These are phyloP conservation scores for Reticulascus tulasneorum DNA, from an alignment of 2,329 filamentous ascomycete genomes.

Conservation along the genomic window DNA sequence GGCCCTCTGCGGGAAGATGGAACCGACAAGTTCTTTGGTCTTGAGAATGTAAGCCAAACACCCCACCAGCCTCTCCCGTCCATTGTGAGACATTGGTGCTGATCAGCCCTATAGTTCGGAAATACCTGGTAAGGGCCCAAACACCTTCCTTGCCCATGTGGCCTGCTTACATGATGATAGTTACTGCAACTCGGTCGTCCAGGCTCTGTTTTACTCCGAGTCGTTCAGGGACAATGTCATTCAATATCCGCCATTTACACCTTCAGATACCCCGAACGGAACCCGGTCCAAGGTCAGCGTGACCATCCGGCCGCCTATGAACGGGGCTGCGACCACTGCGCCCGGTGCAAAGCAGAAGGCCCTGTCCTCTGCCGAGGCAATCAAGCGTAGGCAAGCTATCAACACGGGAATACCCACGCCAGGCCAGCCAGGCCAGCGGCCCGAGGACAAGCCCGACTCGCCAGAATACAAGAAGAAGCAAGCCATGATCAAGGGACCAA, in stretches of 20 bases:
- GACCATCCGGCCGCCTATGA: constrained; percentile 55
- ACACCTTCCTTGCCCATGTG: constrained; percentile 1
- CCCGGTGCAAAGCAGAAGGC: constrained; percentile 45
- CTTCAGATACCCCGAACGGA: constrained; percentile 65
- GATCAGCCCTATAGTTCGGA: constrained; percentile 68
- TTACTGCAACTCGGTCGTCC: constrained; percentile 97
- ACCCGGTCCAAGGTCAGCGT: constrained; percentile 53
- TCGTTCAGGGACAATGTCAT: constrained; percentile 92
- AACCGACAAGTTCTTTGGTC: constrained; percentile 96
- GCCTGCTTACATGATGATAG: constrained; percentile 40
- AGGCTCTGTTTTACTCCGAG: constrained; percentile 93
- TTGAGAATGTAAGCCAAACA: constrained; percentile 78
- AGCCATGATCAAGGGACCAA: constrained; percentile 80
- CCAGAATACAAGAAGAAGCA: constrained; percentile 98
- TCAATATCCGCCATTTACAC: constrained; percentile 75
- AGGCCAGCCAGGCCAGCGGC: constrained; percentile 54
- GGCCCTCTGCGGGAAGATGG: constrained; percentile 81
- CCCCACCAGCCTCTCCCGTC: constrained; percentile 8
- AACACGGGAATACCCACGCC: constrained; percentile 51
- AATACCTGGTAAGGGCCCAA: constrained; percentile 77
- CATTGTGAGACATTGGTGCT: constrained; percentile 10
- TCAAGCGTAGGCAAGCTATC: constrained; percentile 52
- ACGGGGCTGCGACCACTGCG: constrained; percentile 36
- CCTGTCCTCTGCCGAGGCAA: constrained; percentile 51
- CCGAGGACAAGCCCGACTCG: constrained; percentile 90